phyloP scores from a whole-genome alignment of 2,329 filamentous ascomycete genomes.

The Fusarium decemcellulare region DNA sequence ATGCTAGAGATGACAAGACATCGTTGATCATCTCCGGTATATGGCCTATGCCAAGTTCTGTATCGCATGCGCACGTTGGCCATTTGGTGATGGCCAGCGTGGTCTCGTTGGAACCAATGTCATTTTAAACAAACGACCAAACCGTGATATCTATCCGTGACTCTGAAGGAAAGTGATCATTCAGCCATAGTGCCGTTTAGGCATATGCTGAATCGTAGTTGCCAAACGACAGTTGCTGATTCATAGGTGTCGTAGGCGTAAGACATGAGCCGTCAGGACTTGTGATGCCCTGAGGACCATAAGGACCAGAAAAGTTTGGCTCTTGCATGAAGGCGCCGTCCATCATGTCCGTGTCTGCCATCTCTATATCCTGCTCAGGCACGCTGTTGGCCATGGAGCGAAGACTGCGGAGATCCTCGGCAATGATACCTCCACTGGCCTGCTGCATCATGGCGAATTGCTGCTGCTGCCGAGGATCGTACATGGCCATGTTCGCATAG shows the following conservation, averaged over 20 bases:
- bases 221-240: constrained; percentile 33
- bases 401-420: constrained; percentile 54
- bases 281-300: constrained; percentile 41
- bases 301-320: constrained; percentile 38
- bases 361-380: constrained; percentile 53
- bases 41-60: not conserved
- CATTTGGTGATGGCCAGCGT: not conserved
- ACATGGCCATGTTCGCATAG: constrained; percentile 45
- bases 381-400: constrained; percentile 49
- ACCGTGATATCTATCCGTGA: not conserved
- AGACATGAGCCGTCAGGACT: constrained; percentile 42
- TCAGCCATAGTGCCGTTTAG: not conserved
- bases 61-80: not conserved
- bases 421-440: constrained; percentile 52
- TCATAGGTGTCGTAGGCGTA: constrained; percentile 35
- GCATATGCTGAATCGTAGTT: constrained; percentile 29
- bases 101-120: not conserved
- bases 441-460: constrained; percentile 50
- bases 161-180: not conserved
- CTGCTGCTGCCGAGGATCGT: constrained; percentile 48
- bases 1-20: constrained; percentile 1
- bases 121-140: not conserved
- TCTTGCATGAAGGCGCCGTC: constrained; percentile 45
- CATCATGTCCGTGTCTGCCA: constrained; percentile 53
- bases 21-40: not conserved